Evolutionary conservation across 1,284 basidiomycete genomes (phyloP), one percentile per base, ranked within the genome.

Genomic region (Ustilago loliicola): DNA sequence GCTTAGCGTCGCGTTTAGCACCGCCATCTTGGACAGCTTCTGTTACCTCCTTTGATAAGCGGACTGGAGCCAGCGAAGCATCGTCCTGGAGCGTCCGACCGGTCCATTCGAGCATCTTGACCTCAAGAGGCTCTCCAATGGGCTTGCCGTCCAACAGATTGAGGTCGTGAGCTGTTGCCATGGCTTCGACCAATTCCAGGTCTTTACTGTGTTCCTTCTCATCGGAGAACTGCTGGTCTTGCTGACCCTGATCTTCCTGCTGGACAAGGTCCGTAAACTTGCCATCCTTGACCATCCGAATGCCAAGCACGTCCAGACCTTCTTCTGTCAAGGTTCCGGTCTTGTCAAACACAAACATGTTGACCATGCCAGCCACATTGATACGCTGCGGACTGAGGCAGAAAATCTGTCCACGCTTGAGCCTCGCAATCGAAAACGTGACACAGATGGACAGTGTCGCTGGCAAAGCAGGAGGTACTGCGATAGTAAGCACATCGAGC

Each of bases 341-440:
- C 88, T 99, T 99, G 89, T 99, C 97, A 83, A 99, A 99, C 87
- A 96, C 98, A 81, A 96, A 96, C 10, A 99, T 93, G 79, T 99
- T 98, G 88, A 99, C 90, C 88, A 98, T 97, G 29, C 97, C 97
- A 1, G 92, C 95, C 55, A 99, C 92, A 84, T 99, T 99, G 82
- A 99, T 94, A 36, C 97, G 90, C 81, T 93, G 97, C 0, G 97
- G 97, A 3, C 96, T 95, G 73, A 98, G 98, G 87, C 97, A 99
- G 88, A 94, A 99, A 67, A 99, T 94, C 27, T 58, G 42, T 30
- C 94, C 94, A 6, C 89, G 88, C 85, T 93, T 94, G 66, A 96
- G 92, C 36, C 38, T 99, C 90, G 34, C 97, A 92, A 52, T 91
- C 89, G 69, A 99, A 83, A 99, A 99, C 75, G 94, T 95, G 1